Evolutionary conservation across 805 yeast species (phyloP).

Genomic region (Candida nanaspora): DNA sequence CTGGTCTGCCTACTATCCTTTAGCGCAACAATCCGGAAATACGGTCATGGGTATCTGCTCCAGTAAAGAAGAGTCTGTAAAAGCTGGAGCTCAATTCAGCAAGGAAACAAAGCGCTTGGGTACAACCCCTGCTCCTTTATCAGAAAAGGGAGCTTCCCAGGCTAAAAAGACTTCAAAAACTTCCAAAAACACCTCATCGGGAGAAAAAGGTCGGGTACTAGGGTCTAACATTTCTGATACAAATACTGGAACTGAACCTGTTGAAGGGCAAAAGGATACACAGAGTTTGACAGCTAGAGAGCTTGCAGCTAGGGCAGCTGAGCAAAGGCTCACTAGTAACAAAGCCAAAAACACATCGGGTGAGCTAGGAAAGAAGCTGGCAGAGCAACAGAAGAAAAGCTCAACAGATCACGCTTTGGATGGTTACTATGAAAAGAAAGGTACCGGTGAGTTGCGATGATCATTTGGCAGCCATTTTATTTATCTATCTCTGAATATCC

Average conservation of each 20-base stretch:
- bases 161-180: too few relatives aligned
- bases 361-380: conserved; percentile 19
- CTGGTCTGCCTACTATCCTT: too few relatives aligned
- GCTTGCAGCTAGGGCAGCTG: conserved; percentile 24
- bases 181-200: neutral
- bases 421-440: conserved; percentile 10
- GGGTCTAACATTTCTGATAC: conserved; percentile 5
- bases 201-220: conserved; percentile 9
- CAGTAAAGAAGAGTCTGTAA: neutral
- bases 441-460: neutral
- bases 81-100: neutral
- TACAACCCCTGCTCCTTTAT: neutral
- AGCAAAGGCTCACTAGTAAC: conserved; percentile 12
- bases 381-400: conserved; percentile 15
- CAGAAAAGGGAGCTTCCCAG: too few relatives aligned
- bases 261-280: too few relatives aligned
- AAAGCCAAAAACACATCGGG: conserved; percentile 15
- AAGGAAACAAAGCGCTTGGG: conserved; percentile 4
- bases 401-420: conserved; percentile 18
- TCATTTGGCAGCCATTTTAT: too few relatives aligned
- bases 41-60: neutral
- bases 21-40: too few relatives aligned
- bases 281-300: conserved; percentile 12
- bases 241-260: too few relatives aligned
- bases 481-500: too few relatives aligned